Conservation (phyloP, 1,284 basidiomycete genomes). For the Sanghuangporus sanghuang region DNA sequence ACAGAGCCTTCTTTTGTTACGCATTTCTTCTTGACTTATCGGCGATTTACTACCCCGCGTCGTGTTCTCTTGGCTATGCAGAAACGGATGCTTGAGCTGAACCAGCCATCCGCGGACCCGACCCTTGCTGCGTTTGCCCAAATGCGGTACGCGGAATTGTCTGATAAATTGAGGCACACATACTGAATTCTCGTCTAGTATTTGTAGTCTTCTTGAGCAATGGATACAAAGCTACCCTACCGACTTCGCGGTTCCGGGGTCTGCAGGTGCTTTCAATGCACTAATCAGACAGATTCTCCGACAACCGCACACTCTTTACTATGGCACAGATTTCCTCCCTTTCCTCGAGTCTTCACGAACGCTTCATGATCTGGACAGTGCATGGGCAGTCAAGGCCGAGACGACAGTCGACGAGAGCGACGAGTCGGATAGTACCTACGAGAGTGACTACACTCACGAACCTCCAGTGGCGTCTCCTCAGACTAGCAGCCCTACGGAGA, state of each 20-base stretch:
- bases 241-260: constrained; percentile 74
- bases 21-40: constrained; percentile 76
- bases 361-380: constrained; percentile 56
- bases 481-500: not conserved
- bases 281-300: constrained; percentile 71
- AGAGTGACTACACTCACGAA: constrained; percentile 33
- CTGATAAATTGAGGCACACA: not conserved
- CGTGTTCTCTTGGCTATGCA: constrained; percentile 81
- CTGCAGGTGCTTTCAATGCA: constrained; percentile 64
- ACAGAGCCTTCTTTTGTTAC: constrained; percentile 69
- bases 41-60: constrained; percentile 71
- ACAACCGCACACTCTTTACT: constrained; percentile 76
- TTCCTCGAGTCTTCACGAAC: constrained; percentile 64
- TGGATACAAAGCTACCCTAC: constrained; percentile 71
- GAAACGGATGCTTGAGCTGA: constrained; percentile 73
- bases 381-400: constrained; percentile 67
- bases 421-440: constrained; percentile 46
- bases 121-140: constrained; percentile 81
- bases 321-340: constrained; percentile 75
- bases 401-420: constrained; percentile 52
- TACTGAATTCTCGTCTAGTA: constrained; percentile 35
- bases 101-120: constrained; percentile 63
- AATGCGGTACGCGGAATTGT: constrained; percentile 54
- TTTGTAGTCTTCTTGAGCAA: constrained; percentile 67
- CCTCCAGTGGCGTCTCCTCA: constrained; percentile 23